Base-by-base conservation (phyloP, 1,284 basidiomycete genomes). In the Marasmius oreades region DNA sequence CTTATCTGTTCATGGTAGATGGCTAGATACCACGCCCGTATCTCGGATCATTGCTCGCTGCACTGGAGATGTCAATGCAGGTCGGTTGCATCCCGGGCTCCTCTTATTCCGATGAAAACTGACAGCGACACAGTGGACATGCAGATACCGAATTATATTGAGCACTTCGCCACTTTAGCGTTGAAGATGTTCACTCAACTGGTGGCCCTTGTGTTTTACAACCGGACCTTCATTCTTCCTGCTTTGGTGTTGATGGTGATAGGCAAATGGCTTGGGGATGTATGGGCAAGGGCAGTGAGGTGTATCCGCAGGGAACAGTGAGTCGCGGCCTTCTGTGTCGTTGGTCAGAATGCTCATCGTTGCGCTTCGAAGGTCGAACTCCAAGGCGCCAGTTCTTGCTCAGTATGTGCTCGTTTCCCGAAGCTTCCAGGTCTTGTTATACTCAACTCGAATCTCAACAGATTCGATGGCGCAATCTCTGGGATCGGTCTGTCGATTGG, bases 31-130 rank as follows among this genome's bases (percentile, higher is more conserved):
- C 20, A 84, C 82, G 2, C 84, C 84, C 0, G 77, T 78, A 0
- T 79, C 82, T n/a, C 75, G 83, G 28, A 77, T 85, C 61, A 78
- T 84, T 57, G 70, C 79, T 46, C 74, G 84, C 37, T 84, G 84
- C 65, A 84, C 83, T 1, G 79, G 81, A 53, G 83, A 85, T 62
- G 82, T 84, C 5, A 67, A 70, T 68, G 74, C 70, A 54, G 68
- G 59, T 58, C 26, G 4, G 51, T 24, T 8, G 20, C 26, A 70
- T 72, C 44, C 42, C 6, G 5, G n/a, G 4, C n/a, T 26, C 7
- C 23, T 14, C 16, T n/a, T 34, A 10, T 55, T 52, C 39, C 5
- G 33, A 56, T 72, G 24, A 65, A 65, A 1, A 34, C 66, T n/a
- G 57, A 34, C 20, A 7, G 1, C 43, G 5, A n/a, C 34, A 12